These are phyloP conservation scores for Aspergillus transmontanensis DNA, from an alignment of 2,329 filamentous ascomycete species.

Conservation along the genomic window DNA sequence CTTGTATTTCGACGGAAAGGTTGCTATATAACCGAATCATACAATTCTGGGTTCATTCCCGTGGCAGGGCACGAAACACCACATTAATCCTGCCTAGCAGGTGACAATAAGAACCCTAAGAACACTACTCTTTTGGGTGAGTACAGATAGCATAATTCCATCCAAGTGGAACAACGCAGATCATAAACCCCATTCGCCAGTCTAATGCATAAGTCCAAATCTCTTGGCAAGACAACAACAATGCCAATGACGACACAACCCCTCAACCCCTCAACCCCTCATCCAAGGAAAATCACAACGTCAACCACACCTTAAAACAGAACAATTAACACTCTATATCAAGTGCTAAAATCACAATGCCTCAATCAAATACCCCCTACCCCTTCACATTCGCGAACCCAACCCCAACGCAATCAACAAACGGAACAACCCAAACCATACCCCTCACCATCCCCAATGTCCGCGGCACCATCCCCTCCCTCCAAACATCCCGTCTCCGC, in stretches of 20 bases:
- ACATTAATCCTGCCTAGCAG: neutral
- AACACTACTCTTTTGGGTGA: neutral
- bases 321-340: neutral
- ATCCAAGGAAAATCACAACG: neutral
- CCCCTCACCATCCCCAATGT: conserved; percentile 27
- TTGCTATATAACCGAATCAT: neutral
- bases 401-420: neutral
- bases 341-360: neutral
- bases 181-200: neutral
- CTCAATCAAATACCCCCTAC: conserved; percentile 6
- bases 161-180: neutral
- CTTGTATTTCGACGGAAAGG: neutral
- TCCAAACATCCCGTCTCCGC: conserved; percentile 40
- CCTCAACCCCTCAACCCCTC: neutral
- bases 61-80: neutral
- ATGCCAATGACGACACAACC: neutral
- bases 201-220: neutral
- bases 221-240: neutral
- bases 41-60: neutral
- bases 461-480: conserved; percentile 41
- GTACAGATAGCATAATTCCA: neutral
- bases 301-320: neutral
- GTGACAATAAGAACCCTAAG: neutral
- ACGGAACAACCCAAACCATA: neutral
- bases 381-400: conserved; percentile 16